phyloP scores from a whole-genome alignment of 768 basidiomycete species.

The Chalciporus chontae region DNA sequence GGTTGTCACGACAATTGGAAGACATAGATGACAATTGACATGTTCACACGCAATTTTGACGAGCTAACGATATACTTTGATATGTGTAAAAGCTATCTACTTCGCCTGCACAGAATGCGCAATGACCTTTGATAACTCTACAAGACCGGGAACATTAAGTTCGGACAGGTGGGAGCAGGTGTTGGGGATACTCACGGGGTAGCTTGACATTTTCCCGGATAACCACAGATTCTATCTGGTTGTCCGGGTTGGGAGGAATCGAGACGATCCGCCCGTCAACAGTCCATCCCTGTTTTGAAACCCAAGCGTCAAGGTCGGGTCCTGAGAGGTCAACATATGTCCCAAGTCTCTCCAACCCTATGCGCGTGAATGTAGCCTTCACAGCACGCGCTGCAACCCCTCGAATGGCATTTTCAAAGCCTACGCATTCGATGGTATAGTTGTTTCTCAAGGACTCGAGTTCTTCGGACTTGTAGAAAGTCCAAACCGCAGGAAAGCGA shows the following conservation, averaged over 20 bases:
- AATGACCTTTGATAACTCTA: conserved; percentile 76
- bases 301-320: conserved; percentile 53
- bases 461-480: conserved; percentile 63
- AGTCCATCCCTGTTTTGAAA: conserved; percentile 66
- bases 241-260: conserved; percentile 81
- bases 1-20: background rate
- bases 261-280: conserved; percentile 57
- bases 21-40: background rate
- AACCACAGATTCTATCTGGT: conserved; percentile 81
- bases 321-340: conserved; percentile 73
- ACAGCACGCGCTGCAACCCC: conserved; percentile 76
- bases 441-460: conserved; percentile 76
- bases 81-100: conserved; percentile 14
- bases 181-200: conserved; percentile 53
- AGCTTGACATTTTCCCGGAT: conserved; percentile 82
- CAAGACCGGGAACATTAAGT: background rate
- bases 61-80: conserved; percentile 4
- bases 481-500: conserved; percentile 87
- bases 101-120: conserved; percentile 63
- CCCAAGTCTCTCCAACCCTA: conserved; percentile 61
- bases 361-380: conserved; percentile 73
- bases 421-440: conserved; percentile 78
- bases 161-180: background rate
- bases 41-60: conserved; percentile 1
- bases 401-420: conserved; percentile 81